Conservation (phyloP, 2,329 filamentous ascomycete species). For the Orbilia oligospora region DNA sequence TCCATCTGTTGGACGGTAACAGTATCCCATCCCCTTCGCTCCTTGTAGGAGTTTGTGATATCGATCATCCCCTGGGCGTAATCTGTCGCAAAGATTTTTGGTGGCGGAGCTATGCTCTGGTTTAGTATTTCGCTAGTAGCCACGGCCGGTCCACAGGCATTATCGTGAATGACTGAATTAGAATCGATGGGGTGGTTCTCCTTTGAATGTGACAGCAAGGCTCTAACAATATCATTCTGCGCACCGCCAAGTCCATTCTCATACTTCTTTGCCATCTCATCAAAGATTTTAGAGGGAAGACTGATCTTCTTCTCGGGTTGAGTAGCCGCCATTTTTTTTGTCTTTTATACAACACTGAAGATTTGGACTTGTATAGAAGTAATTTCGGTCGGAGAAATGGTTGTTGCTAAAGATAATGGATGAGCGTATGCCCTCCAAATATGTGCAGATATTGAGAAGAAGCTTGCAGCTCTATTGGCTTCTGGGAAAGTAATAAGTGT, state of each 20-base stretch:
- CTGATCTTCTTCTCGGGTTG: slow-evolving; percentile 16
- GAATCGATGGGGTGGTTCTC: slow-evolving; percentile 15
- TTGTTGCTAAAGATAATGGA: no score
- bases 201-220: slow-evolving; percentile 10
- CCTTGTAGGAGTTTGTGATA: slow-evolving; percentile 28
- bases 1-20: slow-evolving; percentile 43
- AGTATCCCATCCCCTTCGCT: slow-evolving; percentile 21
- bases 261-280: slow-evolving; percentile 46
- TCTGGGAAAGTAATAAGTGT: no score
- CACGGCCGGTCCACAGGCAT: slow-evolving; percentile 43
- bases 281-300: slow-evolving; percentile 20
- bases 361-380: no score
- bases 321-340: background rate
- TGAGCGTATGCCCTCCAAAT: no score
- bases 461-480: no score
- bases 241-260: slow-evolving; percentile 37
- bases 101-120: background rate
- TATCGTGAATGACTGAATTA: slow-evolving; percentile 47
- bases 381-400: no score
- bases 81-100: slow-evolving; percentile 41
- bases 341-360: background rate
- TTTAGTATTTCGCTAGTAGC: slow-evolving; percentile 30
- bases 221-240: slow-evolving; percentile 36
- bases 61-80: slow-evolving; percentile 51
- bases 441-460: no score